Percentiles rank a stretch among this genome's conserved stretches.
phyloP scores from a whole-genome alignment of 345 rosid species.

The Euclidium syriacum region DNA sequence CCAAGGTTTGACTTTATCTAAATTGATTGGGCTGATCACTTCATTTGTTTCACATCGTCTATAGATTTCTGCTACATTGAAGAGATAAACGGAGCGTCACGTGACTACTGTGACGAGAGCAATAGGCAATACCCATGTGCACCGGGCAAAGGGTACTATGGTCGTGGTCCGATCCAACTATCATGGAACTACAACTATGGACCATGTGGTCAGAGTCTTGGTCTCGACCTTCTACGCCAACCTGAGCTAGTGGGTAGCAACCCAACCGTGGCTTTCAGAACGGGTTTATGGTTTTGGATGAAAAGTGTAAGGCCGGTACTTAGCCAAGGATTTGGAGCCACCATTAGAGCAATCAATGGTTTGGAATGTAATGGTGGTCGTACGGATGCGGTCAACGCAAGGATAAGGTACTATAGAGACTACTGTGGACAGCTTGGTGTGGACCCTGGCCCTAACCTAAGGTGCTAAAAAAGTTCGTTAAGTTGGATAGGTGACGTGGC shows the following conservation, averaged over 20 bases:
- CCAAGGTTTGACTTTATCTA: neutral
- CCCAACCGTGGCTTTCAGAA: slow-evolving; percentile 39
- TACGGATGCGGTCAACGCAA: slow-evolving; percentile 32
- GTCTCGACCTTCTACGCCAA: slow-evolving; percentile 31
- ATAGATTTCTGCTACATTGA: slow-evolving; percentile 61
- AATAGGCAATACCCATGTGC: slow-evolving; percentile 52
- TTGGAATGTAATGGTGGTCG: slow-evolving; percentile 41
- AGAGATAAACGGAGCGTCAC: slow-evolving; percentile 51
- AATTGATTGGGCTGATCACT: neutral
- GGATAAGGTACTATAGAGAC: slow-evolving; percentile 33
- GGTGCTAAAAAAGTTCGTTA: slow-evolving; percentile 20
- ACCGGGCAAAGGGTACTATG: slow-evolving; percentile 39
- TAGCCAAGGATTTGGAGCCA: slow-evolving; percentile 50
- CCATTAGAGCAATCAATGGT: slow-evolving; percentile 45
- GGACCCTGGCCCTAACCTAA: slow-evolving; percentile 33
- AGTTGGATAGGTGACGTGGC: neutral
- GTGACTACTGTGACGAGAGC: slow-evolving; percentile 38
- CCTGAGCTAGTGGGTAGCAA: slow-evolving; percentile 43
- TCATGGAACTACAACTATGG: slow-evolving; percentile 61
- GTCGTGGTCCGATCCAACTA: slow-evolving; percentile 56
- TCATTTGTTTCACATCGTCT: neutral
- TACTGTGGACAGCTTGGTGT: slow-evolving; percentile 41
- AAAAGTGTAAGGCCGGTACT: slow-evolving; percentile 34
- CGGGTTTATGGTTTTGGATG: slow-evolving; percentile 59
- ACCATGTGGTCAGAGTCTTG: slow-evolving; percentile 34